Evolutionary conservation across 192 early-diverging fungal species (phyloP).

Genomic region (Entomortierella parvispora): DNA sequence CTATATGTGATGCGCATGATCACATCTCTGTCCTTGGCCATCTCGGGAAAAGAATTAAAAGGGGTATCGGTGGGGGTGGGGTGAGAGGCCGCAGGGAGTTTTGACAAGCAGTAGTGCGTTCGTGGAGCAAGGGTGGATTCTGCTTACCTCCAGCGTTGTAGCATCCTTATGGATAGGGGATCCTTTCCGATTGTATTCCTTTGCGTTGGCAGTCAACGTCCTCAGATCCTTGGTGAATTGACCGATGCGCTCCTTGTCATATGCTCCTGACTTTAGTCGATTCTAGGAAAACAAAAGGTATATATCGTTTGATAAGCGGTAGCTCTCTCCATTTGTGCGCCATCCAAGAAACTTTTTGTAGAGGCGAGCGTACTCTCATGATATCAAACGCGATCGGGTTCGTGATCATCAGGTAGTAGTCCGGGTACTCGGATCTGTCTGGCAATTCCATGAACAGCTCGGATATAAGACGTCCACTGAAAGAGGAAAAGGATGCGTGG

Average conservation of each 20-base stretch:
- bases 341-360: too few species aligned
- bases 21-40: neutral
- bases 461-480: constrained; percentile 67
- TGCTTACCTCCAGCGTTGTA: constrained; percentile 44
- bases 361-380: constrained; percentile 14
- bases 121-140: neutral
- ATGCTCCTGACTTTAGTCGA: constrained; percentile 30
- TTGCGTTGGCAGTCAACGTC: constrained; percentile 45
- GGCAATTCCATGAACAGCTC: constrained; percentile 88
- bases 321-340: neutral
- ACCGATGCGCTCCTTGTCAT: constrained; percentile 23
- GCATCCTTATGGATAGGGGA: constrained; percentile 51
- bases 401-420: constrained; percentile 72
- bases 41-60: neutral
- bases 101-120: neutral
- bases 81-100: neutral
- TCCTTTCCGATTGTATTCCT: constrained; percentile 52
- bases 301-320: neutral
- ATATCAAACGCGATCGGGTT: constrained; percentile 44
- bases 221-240: constrained; percentile 34
- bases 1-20: neutral
- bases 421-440: constrained; percentile 80
- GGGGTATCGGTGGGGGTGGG: neutral
- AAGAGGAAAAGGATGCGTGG: neutral
- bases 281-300: constrained; percentile 1